Conservation (phyloP, 106 monocot genomes). For the Hemerocallis citrina region DNA sequence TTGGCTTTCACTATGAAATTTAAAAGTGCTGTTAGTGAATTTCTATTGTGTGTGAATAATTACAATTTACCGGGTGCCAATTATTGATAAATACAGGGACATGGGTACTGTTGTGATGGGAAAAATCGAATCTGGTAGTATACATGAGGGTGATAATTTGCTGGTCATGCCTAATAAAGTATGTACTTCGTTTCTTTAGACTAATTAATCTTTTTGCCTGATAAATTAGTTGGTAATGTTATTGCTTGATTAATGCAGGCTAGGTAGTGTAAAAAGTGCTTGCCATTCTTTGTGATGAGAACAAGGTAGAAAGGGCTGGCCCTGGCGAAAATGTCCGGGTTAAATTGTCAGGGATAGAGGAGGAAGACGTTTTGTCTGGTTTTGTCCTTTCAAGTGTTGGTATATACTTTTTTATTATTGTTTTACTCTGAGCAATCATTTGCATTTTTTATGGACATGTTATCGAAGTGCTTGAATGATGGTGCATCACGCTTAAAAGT, state of each 20-base stretch:
- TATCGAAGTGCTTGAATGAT: too few relatives aligned
- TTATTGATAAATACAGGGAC: constrained; percentile 97
- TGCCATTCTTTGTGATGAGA: constrained; percentile 67
- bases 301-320: constrained; percentile 51
- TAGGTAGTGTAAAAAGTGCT: constrained; percentile 86
- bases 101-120: constrained; percentile 99
- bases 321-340: constrained; percentile 94
- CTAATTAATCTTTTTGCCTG: not conserved
- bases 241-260: constrained; percentile 27
- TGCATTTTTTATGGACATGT: not conserved
- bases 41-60: not conserved
- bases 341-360: constrained; percentile 80
- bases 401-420: constrained; percentile 20
- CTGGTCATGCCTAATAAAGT: constrained; percentile 96
- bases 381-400: constrained; percentile 90
- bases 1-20: not conserved
- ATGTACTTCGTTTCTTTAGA: not conserved
- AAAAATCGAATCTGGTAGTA: constrained; percentile 90
- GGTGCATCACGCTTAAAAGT: too few relatives aligned
- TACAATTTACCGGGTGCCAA: constrained; percentile 62
- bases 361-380: constrained; percentile 86
- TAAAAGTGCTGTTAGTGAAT: not conserved
- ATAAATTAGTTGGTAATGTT: not conserved
- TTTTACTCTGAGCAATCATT: too few relatives aligned
- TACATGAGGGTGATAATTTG: constrained; percentile 75